Evolutionary conservation across 805 yeast species (phyloP), one percentile per base, ranked within the genome.

Genomic region (Metschnikowia dekortorum): DNA sequence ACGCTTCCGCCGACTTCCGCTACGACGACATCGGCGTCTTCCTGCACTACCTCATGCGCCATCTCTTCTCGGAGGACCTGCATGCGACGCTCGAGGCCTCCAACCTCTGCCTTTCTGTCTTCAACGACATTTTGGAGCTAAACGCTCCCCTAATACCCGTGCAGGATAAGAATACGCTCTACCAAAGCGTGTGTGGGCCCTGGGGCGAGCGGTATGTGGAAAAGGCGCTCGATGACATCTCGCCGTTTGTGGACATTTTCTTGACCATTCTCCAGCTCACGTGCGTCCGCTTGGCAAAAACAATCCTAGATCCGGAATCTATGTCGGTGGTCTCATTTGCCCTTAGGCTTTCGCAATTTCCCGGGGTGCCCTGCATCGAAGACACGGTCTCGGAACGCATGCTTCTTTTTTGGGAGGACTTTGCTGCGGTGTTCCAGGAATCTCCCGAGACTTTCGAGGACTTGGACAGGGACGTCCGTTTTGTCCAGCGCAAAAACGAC

Each of bases 401-500:
- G 60, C 71, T 84, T 8, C 79, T 80, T 33, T 84, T 87, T 60
- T 87, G 95, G 95, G 74, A 78, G 44, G 84, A 82, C 48, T 66
- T 85, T 32, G 78, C 83, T 6, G 89, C 84, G 50, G 69, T 75
- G 1, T 80, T 78, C 53, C 56, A 51, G 33, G 50, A 53, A 52
- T 40, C 57, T 11, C 45, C 49, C 3, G 57, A 32, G 52, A 46
- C 61, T 7, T 58, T 60, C 53, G 61, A 57, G 16, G 39, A 53
- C 8, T 30, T 53, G 11, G 64, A 57, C 29, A 28, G 51, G 9
- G 37, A 46, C 6, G 60, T 50, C 6, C 58, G 59, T 2, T 55
- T 53, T 14, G 51, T 50, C 26, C 46, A 53, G n/a, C 42, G 44
- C 4, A 65, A 75, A 11, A 53, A 61, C 32, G 59, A 62, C 1